Conservation (phyloP, 805 yeast genomes). For the Kluyveromyces dobzhanskii region DNA sequence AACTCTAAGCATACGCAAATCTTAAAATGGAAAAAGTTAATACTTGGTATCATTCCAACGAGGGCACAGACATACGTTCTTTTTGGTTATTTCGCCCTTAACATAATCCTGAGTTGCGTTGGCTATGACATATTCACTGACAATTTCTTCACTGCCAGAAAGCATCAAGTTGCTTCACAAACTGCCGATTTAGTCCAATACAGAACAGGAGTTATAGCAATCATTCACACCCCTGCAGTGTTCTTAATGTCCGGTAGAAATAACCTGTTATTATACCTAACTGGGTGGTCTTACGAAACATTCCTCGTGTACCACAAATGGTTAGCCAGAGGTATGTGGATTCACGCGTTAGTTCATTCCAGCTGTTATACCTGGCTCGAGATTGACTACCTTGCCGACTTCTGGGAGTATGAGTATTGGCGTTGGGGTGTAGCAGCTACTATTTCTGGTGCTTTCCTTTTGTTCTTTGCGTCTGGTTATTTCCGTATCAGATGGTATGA, state of each 20-base stretch:
- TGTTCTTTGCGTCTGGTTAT: constrained; percentile 38
- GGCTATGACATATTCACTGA: neutral
- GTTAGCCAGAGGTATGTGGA: constrained; percentile 22
- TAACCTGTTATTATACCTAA: constrained; percentile 6
- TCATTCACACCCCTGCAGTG: constrained; percentile 42
- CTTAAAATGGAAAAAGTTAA: neutral
- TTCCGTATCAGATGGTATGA: constrained; percentile 43
- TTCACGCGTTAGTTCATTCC: constrained; percentile 46
- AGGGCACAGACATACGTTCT: constrained; percentile 1
- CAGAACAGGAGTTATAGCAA: constrained; percentile 38
- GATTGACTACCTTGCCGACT: neutral
- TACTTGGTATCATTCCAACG: neutral
- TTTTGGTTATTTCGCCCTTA: neutral
- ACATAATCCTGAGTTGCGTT: neutral
- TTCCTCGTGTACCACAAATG: constrained; percentile 7
- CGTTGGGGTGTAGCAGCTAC: constrained; percentile 27
- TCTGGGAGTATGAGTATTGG: constrained; percentile 28
- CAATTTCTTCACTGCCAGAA: neutral
- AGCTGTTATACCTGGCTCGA: constrained; percentile 31
- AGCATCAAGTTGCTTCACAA: constrained; percentile 1
- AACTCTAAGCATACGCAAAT: neutral
- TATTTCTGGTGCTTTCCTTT: constrained; percentile 32
- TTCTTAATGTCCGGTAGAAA: constrained; percentile 20
- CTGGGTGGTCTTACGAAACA: constrained; percentile 8
- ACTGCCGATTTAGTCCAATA: constrained; percentile 11